Conservation (phyloP, 1,284 basidiomycete genomes). For the Ustilago nuda region DNA sequence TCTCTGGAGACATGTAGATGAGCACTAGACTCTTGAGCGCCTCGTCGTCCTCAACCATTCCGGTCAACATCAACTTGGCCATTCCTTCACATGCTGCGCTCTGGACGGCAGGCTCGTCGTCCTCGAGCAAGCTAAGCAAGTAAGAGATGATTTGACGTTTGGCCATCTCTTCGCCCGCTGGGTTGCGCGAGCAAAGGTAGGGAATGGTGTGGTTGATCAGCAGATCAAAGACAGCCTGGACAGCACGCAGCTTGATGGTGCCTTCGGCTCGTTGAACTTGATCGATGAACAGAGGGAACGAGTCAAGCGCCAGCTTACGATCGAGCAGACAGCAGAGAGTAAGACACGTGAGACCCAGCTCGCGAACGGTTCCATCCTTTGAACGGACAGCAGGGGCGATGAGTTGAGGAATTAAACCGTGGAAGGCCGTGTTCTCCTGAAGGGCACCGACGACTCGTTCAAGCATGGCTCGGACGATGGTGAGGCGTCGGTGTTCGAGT, state of each 20-base stretch:
- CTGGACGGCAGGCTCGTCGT: constrained; percentile 77
- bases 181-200: constrained; percentile 74
- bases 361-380: constrained; percentile 84
- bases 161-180: constrained; percentile 54
- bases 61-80: constrained; percentile 88
- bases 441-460: constrained; percentile 80
- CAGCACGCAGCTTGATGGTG: constrained; percentile 81
- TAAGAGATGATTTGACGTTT: constrained; percentile 61
- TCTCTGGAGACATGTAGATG: constrained; percentile 88
- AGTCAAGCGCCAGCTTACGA: constrained; percentile 86
- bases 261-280: constrained; percentile 84
- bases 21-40: constrained; percentile 82
- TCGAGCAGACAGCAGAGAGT: constrained; percentile 93
- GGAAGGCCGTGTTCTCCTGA: constrained; percentile 91
- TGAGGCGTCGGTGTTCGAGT: constrained; percentile 59
- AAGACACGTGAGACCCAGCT: constrained; percentile 85
- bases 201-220: constrained; percentile 88
- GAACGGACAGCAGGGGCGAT: constrained; percentile 90
- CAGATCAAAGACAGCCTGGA: constrained; percentile 90
- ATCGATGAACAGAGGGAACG: constrained; percentile 88
- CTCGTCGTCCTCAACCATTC: constrained; percentile 71
- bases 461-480: constrained; percentile 87
- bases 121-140: constrained; percentile 73
- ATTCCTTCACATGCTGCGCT: constrained; percentile 85
- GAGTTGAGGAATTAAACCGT: constrained; percentile 88